Evolutionary conservation across 257 asterid species (phyloP), one percentile per base, ranked within the genome.

Genomic region (Gardenia jasminoides): DNA sequence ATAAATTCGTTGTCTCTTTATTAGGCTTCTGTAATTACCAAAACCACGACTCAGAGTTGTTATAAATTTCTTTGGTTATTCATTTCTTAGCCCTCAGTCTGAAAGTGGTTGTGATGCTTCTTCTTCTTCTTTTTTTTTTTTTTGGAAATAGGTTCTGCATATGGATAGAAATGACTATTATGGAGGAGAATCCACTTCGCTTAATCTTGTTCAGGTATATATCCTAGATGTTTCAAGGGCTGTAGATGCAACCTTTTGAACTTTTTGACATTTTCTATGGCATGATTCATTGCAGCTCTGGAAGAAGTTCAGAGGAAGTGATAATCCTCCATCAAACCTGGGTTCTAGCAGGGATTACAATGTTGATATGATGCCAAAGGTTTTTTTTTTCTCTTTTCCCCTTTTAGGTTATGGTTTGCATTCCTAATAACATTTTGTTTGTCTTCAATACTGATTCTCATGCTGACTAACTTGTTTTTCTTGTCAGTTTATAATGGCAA

Each of bases 301-400:
- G 97, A 93, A 95, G 90, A 88, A 94, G 85, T 92, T 93, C 84
- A 91, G 91, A 84, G 99, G 99, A 91, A 84, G 91, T 76, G 99
- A 95, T 59, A 80, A 85, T 82, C 97, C 99, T 87, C 98, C 97
- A 54, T 91, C 90, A 43, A 86, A 86, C 69, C 83, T 95, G 90
- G 99, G 99, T 72, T 84, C 98, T 54, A 93, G 97, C 84, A 89
- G 97, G 87, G 99, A 95, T 75, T 95, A 91, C 79, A 95, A 93
- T 66, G 99, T 95, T 61, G 99, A 95, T 90, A 95, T 95, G 99
- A 87, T 90, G 68, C 99, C 99, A 26, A 94, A 94, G 99, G 99
- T 94, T 77, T 80, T 58, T 47, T 65, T 36, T 4, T 36, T 36
- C 41, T 36, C 4, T 36, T 36, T 36, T 36, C 3, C 1, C 4